Conservation (phyloP, 495 filamentous ascomycete species). For the Cryomyces minteri region DNA sequence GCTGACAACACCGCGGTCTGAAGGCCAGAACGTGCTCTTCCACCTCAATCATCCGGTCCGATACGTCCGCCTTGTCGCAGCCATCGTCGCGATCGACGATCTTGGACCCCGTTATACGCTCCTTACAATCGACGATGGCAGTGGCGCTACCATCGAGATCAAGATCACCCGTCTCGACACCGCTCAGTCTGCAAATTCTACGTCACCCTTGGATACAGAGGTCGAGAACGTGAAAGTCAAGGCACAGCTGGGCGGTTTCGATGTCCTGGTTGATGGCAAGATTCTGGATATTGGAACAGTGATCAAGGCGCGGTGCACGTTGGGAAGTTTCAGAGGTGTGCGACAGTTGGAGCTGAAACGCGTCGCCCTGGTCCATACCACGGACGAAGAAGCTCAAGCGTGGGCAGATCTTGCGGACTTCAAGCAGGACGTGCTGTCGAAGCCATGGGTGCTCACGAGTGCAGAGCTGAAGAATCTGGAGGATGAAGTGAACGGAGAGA, state of each 20-base stretch:
- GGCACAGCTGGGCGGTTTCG: constrained; percentile 6
- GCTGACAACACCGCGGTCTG: background rate
- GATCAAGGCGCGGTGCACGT: constrained; percentile 60
- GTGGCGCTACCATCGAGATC: constrained; percentile 55
- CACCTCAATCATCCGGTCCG: constrained; percentile 76
- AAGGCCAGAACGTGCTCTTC: constrained; percentile 61
- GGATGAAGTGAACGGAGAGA: constrained; percentile 25
- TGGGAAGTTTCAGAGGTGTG: constrained; percentile 39
- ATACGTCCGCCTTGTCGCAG: constrained; percentile 60
- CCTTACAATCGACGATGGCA: constrained; percentile 72
- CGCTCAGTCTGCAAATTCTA: background rate
- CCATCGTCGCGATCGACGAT: constrained; percentile 59
- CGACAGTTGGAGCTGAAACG: constrained; percentile 56
- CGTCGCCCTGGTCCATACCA: constrained; percentile 21
- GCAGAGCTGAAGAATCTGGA: constrained; percentile 34
- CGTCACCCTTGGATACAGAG: constrained; percentile 1
- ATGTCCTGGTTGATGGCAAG: constrained; percentile 7
- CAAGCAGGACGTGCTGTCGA: constrained; percentile 39
- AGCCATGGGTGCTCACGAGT: constrained; percentile 45
- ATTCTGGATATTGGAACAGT: constrained; percentile 44
- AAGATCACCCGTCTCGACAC: constrained; percentile 14
- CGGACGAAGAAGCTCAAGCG: constrained; percentile 52
- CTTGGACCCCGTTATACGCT: constrained; percentile 32
- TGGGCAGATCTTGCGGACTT: constrained; percentile 50
- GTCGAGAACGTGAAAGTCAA: constrained; percentile 11